Conservation (phyloP, 768 basidiomycete genomes). For the Phylloporus arenicola region DNA sequence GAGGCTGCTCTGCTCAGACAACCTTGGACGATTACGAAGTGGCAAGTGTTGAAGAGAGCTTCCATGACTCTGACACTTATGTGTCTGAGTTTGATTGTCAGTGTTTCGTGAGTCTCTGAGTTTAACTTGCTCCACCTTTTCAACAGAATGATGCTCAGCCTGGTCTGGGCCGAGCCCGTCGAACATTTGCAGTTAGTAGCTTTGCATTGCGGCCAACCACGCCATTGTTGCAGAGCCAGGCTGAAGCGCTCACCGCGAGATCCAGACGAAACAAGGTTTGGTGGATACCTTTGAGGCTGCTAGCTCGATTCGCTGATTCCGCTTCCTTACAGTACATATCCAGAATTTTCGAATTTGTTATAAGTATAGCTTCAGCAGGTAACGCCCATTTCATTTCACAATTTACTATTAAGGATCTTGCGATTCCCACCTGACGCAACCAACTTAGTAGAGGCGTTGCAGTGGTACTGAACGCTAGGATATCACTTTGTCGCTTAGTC, state of each 20-base stretch:
- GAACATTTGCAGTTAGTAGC: no score
- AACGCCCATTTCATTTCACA: constrained; percentile 13
- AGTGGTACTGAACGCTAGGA: not conserved
- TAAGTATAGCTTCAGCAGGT: not conserved
- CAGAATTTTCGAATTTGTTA: not conserved
- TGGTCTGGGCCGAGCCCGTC: no score
- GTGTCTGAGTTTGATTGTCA: not conserved
- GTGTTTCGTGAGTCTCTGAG: not conserved
- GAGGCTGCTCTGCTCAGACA: not conserved
- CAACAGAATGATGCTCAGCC: no score
- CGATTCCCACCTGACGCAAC: constrained; percentile 20
- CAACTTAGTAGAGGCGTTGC: no score
- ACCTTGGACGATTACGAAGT: not conserved
- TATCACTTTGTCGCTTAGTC: constrained; percentile 1
- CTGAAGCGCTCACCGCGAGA: no score
- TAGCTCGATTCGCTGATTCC: not conserved
- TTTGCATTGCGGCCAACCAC: not conserved
- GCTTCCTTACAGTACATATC: not conserved
- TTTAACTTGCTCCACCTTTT: not conserved
- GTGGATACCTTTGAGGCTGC: not conserved
- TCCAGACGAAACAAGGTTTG: not conserved
- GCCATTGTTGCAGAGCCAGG: not conserved
- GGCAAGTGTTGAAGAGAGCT: not conserved
- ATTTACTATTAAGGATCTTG: constrained; percentile 13
- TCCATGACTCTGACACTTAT: not conserved